A percentile compares a stretch with the other conserved stretches of the same genome.
phyloP scores from a whole-genome alignment of 768 basidiomycete genomes.

The Paxillus ammoniavirescens region DNA sequence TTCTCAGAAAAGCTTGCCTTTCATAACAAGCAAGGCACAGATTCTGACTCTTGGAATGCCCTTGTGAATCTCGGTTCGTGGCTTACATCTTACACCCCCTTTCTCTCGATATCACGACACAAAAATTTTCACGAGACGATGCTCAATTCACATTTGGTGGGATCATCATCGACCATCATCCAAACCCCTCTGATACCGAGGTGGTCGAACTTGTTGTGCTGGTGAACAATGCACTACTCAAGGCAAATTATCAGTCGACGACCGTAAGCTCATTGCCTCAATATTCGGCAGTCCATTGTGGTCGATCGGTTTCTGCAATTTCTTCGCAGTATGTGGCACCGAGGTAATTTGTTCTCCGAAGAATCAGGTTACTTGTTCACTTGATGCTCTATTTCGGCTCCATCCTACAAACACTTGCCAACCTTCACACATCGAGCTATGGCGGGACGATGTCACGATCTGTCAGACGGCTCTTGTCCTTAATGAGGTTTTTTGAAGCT shows the following conservation, averaged over 20 bases:
- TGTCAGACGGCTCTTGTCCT: conserved; percentile 66
- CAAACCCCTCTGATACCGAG: conserved; percentile 48
- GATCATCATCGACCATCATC: conserved; percentile 65
- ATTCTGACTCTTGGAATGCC: conserved; percentile 18
- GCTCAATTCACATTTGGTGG: conserved; percentile 58
- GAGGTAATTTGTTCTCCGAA: conserved; percentile 31
- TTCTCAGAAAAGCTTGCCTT: neutral
- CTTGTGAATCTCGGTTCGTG: conserved; percentile 41
- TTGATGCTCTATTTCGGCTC: conserved; percentile 67
- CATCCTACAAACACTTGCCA: conserved; percentile 87
- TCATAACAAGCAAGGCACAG: conserved; percentile 22
- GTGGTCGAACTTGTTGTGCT: conserved; percentile 47
- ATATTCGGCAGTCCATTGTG: conserved; percentile 52
- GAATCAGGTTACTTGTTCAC: conserved; percentile 49
- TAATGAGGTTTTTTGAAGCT: conserved; percentile 77
- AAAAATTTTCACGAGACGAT: conserved; percentile 16
- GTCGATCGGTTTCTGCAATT: conserved; percentile 77
- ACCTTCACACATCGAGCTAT: conserved; percentile 78
- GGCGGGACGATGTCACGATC: conserved; percentile 63
- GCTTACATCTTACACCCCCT: neutral
- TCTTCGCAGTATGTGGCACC: conserved; percentile 46
- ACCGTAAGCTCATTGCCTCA: neutral
- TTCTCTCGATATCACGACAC: neutral
- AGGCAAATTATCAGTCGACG: conserved; percentile 36
- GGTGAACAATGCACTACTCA: conserved; percentile 47